phyloP scores from a whole-genome alignment of 2,329 filamentous ascomycete genomes.

The Claviceps purpurea region DNA sequence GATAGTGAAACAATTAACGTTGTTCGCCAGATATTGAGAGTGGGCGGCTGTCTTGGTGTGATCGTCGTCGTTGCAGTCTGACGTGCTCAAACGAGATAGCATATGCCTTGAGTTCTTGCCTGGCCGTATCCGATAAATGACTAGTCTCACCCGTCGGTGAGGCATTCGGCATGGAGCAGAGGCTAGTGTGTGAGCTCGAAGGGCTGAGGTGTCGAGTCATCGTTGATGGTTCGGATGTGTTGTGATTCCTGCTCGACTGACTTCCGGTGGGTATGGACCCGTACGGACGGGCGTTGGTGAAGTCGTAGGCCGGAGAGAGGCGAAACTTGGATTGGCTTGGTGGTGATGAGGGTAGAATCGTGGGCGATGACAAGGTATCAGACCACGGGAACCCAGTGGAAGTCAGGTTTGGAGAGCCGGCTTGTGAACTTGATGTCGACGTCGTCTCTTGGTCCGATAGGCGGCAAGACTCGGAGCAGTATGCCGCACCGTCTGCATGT shows the following conservation, averaged over 20 bases:
- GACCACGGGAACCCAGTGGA: slow-evolving; percentile 37
- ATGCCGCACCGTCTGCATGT: slow-evolving; percentile 66
- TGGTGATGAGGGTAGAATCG: neutral
- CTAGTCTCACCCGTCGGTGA: slow-evolving; percentile 37
- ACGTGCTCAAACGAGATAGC: slow-evolving; percentile 81
- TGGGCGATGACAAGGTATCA: slow-evolving; percentile 6
- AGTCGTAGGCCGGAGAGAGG: slow-evolving; percentile 65
- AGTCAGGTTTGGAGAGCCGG: slow-evolving; percentile 41
- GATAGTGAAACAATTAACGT: neutral
- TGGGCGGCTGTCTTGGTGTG: slow-evolving; percentile 25
- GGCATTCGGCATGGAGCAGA: slow-evolving; percentile 63
- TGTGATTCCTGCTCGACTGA: slow-evolving; percentile 12
- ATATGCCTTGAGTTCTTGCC: slow-evolving; percentile 71
- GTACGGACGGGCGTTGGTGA: slow-evolving; percentile 49
- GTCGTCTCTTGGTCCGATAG: slow-evolving; percentile 75
- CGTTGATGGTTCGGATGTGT: slow-evolving; percentile 10
- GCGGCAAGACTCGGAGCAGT: slow-evolving; percentile 87
- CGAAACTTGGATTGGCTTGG: slow-evolving; percentile 38
- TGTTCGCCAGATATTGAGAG: slow-evolving; percentile 1
- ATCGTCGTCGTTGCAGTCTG: slow-evolving; percentile 45
- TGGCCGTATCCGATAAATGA: slow-evolving; percentile 61
- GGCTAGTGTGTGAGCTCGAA: slow-evolving; percentile 72
- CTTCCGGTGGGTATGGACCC: slow-evolving; percentile 32
- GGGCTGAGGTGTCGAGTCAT: slow-evolving; percentile 39
- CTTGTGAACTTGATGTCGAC: slow-evolving; percentile 40